These are phyloP conservation scores for Cubamyces lactineus DNA, from an alignment of 768 basidiomycete species.

Conservation along the genomic window DNA sequence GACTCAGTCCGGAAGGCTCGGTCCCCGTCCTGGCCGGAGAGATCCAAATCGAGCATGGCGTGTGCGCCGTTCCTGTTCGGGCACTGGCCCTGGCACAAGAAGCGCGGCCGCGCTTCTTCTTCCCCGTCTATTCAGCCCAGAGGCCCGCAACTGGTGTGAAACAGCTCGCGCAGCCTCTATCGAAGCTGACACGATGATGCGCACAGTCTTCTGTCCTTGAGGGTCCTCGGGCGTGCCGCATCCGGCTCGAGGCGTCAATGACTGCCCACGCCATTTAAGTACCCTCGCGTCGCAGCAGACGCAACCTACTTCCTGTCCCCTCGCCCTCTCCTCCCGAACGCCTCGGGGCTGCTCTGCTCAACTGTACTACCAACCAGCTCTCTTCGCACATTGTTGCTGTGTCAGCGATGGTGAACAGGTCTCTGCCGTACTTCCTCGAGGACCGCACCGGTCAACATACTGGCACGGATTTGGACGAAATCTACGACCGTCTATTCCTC, in stretches of 20 bases:
- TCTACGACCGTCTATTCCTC: slow-evolving; percentile 76
- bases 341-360: too few relatives aligned
- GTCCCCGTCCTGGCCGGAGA: slow-evolving; percentile 13
- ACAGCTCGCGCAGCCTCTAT: slow-evolving; percentile 2
- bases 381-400: not conserved
- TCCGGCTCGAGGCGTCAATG: not conserved
- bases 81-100: slow-evolving; percentile 17
- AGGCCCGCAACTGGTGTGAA: slow-evolving; percentile 15
- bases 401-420: slow-evolving; percentile 29
- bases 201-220: slow-evolving; percentile 3
- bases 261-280: slow-evolving; percentile 2
- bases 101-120: slow-evolving; percentile 18
- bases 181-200: slow-evolving; percentile 4
- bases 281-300: slow-evolving; percentile 1
- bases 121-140: slow-evolving; percentile 19
- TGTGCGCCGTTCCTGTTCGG: slow-evolving; percentile 17
- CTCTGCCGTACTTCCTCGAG: slow-evolving; percentile 62
- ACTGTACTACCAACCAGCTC: too few relatives aligned
- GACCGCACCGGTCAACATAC: slow-evolving; percentile 63
- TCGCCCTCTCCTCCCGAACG: not conserved
- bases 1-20: slow-evolving; percentile 12
- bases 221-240: slow-evolving; percentile 8
- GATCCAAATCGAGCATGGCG: slow-evolving; percentile 21
- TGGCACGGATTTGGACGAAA: slow-evolving; percentile 71
- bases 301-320: not conserved